These are phyloP conservation scores for Tremella fuciformis DNA, from an alignment of 768 basidiomycete genomes.

Conservation along the genomic window DNA sequence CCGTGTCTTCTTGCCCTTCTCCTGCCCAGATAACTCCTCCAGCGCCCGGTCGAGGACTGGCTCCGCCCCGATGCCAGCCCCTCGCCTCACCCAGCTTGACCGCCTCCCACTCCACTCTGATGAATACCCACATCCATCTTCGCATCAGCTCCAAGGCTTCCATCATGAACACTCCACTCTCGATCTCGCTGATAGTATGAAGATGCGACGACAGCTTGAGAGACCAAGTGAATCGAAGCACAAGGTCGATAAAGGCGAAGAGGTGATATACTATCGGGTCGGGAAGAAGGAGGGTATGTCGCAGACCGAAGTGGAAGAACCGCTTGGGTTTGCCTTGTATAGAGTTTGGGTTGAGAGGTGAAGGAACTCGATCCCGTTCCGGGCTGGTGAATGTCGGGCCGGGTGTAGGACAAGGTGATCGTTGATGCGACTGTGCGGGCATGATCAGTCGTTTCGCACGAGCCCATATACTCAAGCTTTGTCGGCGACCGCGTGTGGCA, in stretches of 20 bases:
- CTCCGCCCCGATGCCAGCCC: constrained; percentile 15
- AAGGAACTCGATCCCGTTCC: neutral
- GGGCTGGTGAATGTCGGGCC: constrained; percentile 15
- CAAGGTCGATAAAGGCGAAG: constrained; percentile 73
- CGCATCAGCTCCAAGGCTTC: constrained; percentile 85
- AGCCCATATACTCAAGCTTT: constrained; percentile 2
- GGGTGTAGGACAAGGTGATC: constrained; percentile 37
- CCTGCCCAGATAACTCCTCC: too few species aligned
- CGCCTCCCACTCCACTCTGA: constrained; percentile 95
- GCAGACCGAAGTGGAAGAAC: constrained; percentile 70
- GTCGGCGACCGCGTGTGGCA: constrained; percentile 6
- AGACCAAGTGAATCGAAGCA: constrained; percentile 89
- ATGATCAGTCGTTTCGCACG: constrained; percentile 3
- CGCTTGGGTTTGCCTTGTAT: constrained; percentile 5
- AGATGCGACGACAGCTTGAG: constrained; percentile 85
- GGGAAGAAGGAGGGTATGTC: constrained; percentile 71
- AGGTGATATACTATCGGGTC: constrained; percentile 76
- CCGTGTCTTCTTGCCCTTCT: constrained; percentile 3
- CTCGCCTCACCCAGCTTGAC: constrained; percentile 59
- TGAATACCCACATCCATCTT: constrained; percentile 97
- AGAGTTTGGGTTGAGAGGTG: neutral
- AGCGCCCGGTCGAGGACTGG: too few species aligned
- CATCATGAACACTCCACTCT: constrained; percentile 78
- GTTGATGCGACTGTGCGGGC: constrained; percentile 22
- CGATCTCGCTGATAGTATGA: constrained; percentile 74